Base-by-base conservation (phyloP, 371 early-diverging fungal genomes). In the Mortierella sp. region DNA sequence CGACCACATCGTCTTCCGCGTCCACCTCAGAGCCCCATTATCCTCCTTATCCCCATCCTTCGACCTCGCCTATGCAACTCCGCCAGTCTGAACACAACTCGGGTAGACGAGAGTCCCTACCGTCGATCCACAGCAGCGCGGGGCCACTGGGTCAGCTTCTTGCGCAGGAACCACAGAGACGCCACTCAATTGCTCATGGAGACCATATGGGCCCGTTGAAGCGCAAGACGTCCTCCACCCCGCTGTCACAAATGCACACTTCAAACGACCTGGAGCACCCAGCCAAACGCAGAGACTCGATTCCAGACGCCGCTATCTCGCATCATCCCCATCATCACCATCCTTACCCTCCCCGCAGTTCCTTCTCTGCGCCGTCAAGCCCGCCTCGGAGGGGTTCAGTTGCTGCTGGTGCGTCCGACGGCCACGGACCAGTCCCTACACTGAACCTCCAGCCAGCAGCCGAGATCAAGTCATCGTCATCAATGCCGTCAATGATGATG, bases 321-420 rank as follows among this genome's bases (percentile, higher is more conserved):
- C 52, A 61, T 5, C 61, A 63, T 41, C 57, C 42, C 4, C 49
- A 59, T 63, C 30, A 53, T 42, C 57, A 55, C 31, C 67, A 65
- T 23, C 64, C 50, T 49, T 61, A 56, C 19, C 81, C 81, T 1
- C 64, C 63, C 31, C 78, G 83, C 34, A 81, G 80, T 12, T 73
- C 82, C 21, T 85, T 69, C 60, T 87, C 87, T 53, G 87, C 86
- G 41, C 87, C 87, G 19, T 84, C 88, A 14, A 86, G 86, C 50
- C 88, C 88, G 42, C 86, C 87, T 26, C 66, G 80, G 28, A 70
- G 80, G 23, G 59, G 55, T 1, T 61, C 80, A 15, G 64, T 56
- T 57, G 63, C 64, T 30, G 49, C 63, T 12, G 27, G 23, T 9
- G 57, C 53, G 28, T 44, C 39, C 23, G 30, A 34, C 28, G 50